Base-by-base conservation (phyloP, 2,329 filamentous ascomycete species). In the Colletotrichum abscissum region DNA sequence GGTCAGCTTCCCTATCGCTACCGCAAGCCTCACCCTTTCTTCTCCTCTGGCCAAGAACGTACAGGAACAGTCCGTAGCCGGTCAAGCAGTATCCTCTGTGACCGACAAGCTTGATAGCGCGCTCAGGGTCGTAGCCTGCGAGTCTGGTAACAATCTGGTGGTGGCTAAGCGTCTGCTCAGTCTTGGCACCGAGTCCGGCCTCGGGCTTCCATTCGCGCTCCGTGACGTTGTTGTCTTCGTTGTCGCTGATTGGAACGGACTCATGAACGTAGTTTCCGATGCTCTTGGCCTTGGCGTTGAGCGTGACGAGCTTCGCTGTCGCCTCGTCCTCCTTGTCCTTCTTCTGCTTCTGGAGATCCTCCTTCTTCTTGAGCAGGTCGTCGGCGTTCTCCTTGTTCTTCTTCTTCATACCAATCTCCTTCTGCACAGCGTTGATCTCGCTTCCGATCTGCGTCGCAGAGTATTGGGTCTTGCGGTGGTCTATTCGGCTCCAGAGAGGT, bases 221-320 rank as follows among this genome's bases (percentile, higher is more conserved):
- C 38, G 95, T 83, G 55, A 86, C 87, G 83, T 99, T 98, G 87
- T 97, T 90, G 82, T 97, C 95, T 89, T 88, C 95, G 81, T 94
- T 94, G 80, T 95, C 89, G 84, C 92, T 94, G 76, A 97, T 86
- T 12, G 94, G 94, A 9, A 98, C 95, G 19, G 93, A 94, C 30
- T 94, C 92, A 85, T 98, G 95, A 67, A 99, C 97, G 82, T 95
- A 91, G 84, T 97, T 97, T 76, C 95, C 97, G 77, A 99, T 93
- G 1, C 90, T 92, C 83, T 93, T 94, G 78, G 95, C 90, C 86
- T 97, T 97, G 78, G 88, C 88, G 80, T 93, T 92, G 75, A 98
- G 88, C 55, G 63, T 54, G 33, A 58, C 68, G 19, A 74, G 73
- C 85, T 97, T 98, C 81, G 93, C 90, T 19, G 88, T 86, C 2